phyloP scores from a whole-genome alignment of 2,329 filamentous ascomycete species.

The Geoglossum cookeanum region DNA sequence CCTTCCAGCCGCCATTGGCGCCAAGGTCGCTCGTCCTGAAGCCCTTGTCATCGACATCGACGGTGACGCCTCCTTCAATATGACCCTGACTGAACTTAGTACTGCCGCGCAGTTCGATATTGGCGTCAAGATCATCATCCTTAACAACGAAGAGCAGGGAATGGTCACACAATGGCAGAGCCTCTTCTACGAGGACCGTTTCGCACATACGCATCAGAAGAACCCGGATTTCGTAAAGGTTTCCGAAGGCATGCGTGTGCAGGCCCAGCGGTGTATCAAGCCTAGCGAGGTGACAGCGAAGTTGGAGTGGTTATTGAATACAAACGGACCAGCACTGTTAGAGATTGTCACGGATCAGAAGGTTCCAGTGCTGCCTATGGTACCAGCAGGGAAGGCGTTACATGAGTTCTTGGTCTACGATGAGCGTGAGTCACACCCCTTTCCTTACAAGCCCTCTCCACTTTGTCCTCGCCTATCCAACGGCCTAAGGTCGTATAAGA shows the following conservation, averaged over 20 bases:
- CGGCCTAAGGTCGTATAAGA: too few species aligned
- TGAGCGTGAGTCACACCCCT: slow-evolving; percentile 34
- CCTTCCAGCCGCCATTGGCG: slow-evolving; percentile 83
- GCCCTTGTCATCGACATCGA: slow-evolving; percentile 89
- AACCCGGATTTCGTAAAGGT: slow-evolving; percentile 96
- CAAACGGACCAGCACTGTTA: slow-evolving; percentile 77
- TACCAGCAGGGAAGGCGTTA: slow-evolving; percentile 67
- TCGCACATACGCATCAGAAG: slow-evolving; percentile 76
- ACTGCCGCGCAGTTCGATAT: slow-evolving; percentile 94
- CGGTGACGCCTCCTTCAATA: slow-evolving; percentile 96
- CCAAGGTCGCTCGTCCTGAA: slow-evolving; percentile 69
- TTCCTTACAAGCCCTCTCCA: slow-evolving; percentile 18
- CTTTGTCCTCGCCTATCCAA: too few species aligned
- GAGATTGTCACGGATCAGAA: slow-evolving; percentile 81
- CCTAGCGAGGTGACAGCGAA: slow-evolving; percentile 59
- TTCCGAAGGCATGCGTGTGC: slow-evolving; percentile 75
- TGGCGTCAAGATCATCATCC: slow-evolving; percentile 78
- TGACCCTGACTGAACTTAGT: slow-evolving; percentile 90
- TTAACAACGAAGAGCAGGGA: slow-evolving; percentile 96
- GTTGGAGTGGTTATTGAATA: slow-evolving; percentile 75
- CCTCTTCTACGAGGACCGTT: slow-evolving; percentile 90
- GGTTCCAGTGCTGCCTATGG: slow-evolving; percentile 94
- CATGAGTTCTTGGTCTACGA: slow-evolving; percentile 91
- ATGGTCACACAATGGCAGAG: slow-evolving; percentile 99
- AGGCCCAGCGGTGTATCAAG: slow-evolving; percentile 50